Percentiles rank a stretch among this genome's conserved stretches.
These are phyloP conservation scores for Vitis hybrid DNA, from an alignment of 177 flowering plant genomes.

Conservation along the genomic window DNA sequence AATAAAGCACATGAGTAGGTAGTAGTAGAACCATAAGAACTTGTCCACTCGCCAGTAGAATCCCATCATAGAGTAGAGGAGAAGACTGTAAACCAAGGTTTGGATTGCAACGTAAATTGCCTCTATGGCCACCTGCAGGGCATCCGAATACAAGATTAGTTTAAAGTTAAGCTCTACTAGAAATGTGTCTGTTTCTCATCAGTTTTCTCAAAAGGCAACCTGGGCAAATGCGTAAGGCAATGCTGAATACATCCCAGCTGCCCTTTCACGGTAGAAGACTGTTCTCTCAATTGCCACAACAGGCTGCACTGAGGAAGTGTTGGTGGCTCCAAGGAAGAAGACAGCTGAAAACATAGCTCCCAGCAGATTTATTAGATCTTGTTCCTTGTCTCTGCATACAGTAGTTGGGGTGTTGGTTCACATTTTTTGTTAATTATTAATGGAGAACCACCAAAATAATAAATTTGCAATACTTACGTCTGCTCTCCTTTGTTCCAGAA, in stretches of 20 bases:
- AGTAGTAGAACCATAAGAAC: conserved; percentile 34
- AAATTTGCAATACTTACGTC: conserved; percentile 29
- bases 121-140: conserved; percentile 36
- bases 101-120: conserved; percentile 28
- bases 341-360: conserved; percentile 70
- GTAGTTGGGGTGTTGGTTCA: neutral
- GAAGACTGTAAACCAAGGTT: conserved; percentile 18
- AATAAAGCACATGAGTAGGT: conserved; percentile 27
- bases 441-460: neutral
- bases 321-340: conserved; percentile 66
- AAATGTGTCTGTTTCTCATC: neutral
- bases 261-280: conserved; percentile 81
- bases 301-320: conserved; percentile 55
- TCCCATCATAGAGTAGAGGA: conserved; percentile 37
- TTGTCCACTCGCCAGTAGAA: conserved; percentile 20
- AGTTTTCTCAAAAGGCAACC: conserved; percentile 28
- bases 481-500: conserved; percentile 49
- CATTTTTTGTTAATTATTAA: neutral
- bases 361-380: conserved; percentile 60
- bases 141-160: too few species aligned
- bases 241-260: conserved; percentile 81
- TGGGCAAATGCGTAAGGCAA: conserved; percentile 77
- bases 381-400: conserved; percentile 51
- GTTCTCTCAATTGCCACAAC: conserved; percentile 73
- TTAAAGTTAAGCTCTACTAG: too few species aligned